Conservation (phyloP, 2,329 filamentous ascomycete species). For the Hymenoscyphus infarciens region DNA sequence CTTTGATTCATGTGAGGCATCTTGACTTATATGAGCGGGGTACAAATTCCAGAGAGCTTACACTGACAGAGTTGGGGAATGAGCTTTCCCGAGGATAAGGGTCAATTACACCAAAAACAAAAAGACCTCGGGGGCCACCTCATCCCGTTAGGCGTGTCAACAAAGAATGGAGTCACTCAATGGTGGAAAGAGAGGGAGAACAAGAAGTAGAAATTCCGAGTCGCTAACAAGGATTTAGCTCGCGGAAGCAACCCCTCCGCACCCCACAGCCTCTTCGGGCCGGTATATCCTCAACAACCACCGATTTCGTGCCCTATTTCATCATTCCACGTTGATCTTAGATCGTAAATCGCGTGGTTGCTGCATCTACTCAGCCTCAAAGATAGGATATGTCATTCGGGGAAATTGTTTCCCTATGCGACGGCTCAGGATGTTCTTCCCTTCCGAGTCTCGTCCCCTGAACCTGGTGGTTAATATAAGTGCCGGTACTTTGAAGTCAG, state of each 20-base stretch:
- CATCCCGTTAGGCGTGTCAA: no score
- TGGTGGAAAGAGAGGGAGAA: neutral
- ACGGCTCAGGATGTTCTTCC: neutral
- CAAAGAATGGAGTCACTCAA: neutral
- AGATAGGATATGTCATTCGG: neutral
- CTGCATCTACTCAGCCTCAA: slow-evolving; percentile 11
- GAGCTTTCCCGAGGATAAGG: no score
- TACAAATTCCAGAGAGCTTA: no score
- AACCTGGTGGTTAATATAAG: neutral
- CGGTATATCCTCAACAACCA: neutral
- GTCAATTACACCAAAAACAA: no score
- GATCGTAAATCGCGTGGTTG: neutral
- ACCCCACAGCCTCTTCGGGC: neutral
- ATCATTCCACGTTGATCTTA: neutral
- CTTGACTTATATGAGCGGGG: no score
- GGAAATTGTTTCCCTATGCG: neutral
- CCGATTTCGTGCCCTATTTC: neutral
- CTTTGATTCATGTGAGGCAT: no score
- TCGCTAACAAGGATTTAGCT: neutral
- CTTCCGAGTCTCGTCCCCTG: neutral
- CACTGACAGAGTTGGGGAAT: no score
- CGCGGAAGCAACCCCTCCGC: neutral
- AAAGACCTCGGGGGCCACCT: no score
- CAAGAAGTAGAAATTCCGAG: neutral
- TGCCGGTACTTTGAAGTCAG: neutral